Evolutionary conservation across 1,284 basidiomycete species (phyloP).

Genomic region (Tausonia pullulans): DNA sequence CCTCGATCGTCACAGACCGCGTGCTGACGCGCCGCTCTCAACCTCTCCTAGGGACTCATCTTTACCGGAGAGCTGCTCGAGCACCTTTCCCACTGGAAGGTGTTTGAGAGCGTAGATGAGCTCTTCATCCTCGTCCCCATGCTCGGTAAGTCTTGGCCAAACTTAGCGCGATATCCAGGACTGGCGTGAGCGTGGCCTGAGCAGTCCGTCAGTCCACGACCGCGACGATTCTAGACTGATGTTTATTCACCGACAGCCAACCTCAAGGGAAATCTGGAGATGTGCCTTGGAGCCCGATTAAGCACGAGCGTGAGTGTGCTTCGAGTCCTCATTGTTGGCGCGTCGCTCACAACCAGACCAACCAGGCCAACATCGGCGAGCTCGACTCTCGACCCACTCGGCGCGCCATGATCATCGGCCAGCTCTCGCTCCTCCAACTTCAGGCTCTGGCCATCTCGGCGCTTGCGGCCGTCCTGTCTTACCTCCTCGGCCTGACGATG

Average conservation of each 20-base stretch:
- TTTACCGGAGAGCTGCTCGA: conserved; percentile 83
- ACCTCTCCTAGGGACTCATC: conserved; percentile 40
- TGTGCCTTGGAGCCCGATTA: conserved; percentile 53
- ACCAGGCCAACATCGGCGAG: conserved; percentile 60
- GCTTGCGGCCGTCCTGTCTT: conserved; percentile 68
- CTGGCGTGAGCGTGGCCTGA: too few species aligned
- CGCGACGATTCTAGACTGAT: too few species aligned
- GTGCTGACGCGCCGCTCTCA: background rate
- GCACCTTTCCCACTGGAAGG: conserved; percentile 75
- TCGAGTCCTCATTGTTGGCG: conserved; percentile 42
- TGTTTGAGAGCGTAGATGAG: conserved; percentile 82
- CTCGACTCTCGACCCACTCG: conserved; percentile 62
- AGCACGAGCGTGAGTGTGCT: conserved; percentile 33
- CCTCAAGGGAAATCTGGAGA: conserved; percentile 92
- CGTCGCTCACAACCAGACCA: conserved; percentile 38
- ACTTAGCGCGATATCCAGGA: too few species aligned
- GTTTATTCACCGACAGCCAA: conserved; percentile 43
- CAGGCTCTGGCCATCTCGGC: conserved; percentile 85
- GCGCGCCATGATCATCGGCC: conserved; percentile 62
- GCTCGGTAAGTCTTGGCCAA: background rate
- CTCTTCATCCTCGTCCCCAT: conserved; percentile 91
- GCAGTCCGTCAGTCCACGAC: too few species aligned
- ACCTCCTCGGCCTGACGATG: conserved; percentile 57
- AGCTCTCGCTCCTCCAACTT: conserved; percentile 78
- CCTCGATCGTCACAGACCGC: too few species aligned